phyloP scores from a whole-genome alignment of 768 basidiomycete genomes.

The Cystobasidium onofrii region DNA sequence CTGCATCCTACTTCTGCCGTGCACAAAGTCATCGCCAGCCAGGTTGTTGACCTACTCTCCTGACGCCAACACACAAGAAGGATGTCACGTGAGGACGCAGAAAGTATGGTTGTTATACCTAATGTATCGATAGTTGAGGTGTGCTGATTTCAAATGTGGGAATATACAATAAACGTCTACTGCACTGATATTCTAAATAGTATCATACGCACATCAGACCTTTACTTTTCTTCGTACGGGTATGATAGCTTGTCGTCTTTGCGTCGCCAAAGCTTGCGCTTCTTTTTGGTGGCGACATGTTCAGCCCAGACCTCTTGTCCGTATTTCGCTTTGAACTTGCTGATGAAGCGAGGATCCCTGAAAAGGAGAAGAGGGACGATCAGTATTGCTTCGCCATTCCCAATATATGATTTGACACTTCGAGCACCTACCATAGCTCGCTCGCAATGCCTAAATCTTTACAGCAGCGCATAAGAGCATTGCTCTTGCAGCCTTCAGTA shows the following conservation, averaged over 20 bases:
- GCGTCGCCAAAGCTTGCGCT: slow-evolving; percentile 44
- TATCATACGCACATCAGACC: too few species aligned
- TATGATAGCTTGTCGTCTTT: slow-evolving; percentile 31
- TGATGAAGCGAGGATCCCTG: slow-evolving; percentile 93
- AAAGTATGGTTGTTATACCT: too few species aligned
- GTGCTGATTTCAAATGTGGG: not conserved
- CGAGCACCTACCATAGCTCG: slow-evolving; percentile 94
- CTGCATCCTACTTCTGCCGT: not conserved
- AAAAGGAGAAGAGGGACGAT: not conserved
- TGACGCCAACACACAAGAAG: too few species aligned
- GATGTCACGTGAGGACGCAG: too few species aligned
- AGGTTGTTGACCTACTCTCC: not conserved
- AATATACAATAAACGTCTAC: not conserved
- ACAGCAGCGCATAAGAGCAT: slow-evolving; percentile 93
- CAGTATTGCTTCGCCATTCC: not conserved
- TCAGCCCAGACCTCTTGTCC: slow-evolving; percentile 80
- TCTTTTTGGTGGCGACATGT: slow-evolving; percentile 75
- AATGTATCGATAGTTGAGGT: not conserved
- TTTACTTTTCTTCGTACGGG: slow-evolving; percentile 25
- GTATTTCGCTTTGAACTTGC: slow-evolving; percentile 76
- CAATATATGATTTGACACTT: too few species aligned
- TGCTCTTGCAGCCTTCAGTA: slow-evolving; percentile 89
- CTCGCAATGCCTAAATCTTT: slow-evolving; percentile 94
- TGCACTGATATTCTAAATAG: not conserved
- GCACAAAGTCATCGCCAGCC: not conserved